Evolutionary conservation across 352 stramenopile genomes (phyloP).

Genomic region (Sclerospora graminicola): DNA sequence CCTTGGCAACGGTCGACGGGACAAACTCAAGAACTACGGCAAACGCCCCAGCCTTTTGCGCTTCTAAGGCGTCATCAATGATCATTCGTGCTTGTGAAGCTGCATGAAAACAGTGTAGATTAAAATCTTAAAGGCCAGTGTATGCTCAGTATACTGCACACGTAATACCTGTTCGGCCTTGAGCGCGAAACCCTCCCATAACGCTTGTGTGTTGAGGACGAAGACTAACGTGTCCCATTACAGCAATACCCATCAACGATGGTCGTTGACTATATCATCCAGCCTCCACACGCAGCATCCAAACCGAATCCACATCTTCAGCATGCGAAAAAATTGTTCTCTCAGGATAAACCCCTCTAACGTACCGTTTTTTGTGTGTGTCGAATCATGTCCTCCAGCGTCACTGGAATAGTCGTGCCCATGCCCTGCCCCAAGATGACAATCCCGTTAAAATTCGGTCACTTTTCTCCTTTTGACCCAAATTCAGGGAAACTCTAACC

Average conservation of each 20-base stretch:
- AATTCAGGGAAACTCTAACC: too few species aligned
- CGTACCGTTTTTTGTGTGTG: too few species aligned
- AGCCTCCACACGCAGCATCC: neutral
- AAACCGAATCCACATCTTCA: too few species aligned
- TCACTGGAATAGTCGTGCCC: too few species aligned
- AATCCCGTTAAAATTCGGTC: too few species aligned
- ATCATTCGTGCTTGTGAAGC: conserved; percentile 81
- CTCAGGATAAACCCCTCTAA: too few species aligned
- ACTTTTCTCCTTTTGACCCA: too few species aligned
- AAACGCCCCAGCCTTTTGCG: conserved; percentile 95
- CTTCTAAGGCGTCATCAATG: conserved; percentile 93
- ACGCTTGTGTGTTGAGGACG: conserved; percentile 94
- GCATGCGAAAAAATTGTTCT: too few species aligned
- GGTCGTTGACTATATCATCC: conserved; percentile 41
- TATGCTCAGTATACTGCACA: neutral
- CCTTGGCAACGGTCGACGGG: conserved; percentile 83
- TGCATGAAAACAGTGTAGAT: neutral
- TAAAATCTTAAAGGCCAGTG: neutral
- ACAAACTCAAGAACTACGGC: conserved; percentile 85
- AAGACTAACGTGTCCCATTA: conserved; percentile 97
- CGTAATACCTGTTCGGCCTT: conserved; percentile 87
- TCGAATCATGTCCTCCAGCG: too few species aligned
- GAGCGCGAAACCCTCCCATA: conserved; percentile 93
- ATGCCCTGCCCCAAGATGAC: too few species aligned
- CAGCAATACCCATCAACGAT: conserved; percentile 87